Percentiles rank a stretch among this genome's conserved stretches.
Evolutionary conservation across 371 early-diverging fungal genomes (phyloP).

Genomic region (Mortierella sp.): DNA sequence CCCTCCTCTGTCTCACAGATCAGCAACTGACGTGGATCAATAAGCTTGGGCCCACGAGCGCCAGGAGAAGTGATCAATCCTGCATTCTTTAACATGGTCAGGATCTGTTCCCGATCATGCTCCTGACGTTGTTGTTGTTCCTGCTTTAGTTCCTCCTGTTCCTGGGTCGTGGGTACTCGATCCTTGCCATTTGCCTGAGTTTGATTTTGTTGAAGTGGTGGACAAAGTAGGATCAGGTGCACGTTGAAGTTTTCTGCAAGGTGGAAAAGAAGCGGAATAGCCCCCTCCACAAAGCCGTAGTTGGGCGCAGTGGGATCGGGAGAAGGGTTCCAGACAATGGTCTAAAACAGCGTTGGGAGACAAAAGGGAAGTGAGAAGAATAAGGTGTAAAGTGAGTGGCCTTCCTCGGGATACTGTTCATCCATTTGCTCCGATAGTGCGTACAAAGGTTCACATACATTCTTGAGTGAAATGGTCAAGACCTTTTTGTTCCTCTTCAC

Average conservation of each 20-base stretch:
- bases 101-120: slow-evolving; percentile 60
- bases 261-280: slow-evolving; percentile 52
- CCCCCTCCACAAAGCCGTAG: slow-evolving; percentile 63
- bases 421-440: no score
- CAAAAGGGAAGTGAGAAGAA: neutral
- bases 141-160: slow-evolving; percentile 31
- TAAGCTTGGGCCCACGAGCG: slow-evolving; percentile 39
- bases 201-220: slow-evolving; percentile 16
- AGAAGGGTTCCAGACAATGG: slow-evolving; percentile 70
- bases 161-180: slow-evolving; percentile 30
- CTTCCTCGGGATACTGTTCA: no score
- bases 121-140: slow-evolving; percentile 52
- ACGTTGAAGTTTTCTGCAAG: slow-evolving; percentile 58
- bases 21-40: slow-evolving; percentile 61
- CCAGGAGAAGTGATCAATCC: slow-evolving; percentile 48
- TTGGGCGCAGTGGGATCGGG: slow-evolving; percentile 65
- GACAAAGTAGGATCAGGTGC: slow-evolving; percentile 59
- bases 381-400: neutral
- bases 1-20: slow-evolving; percentile 67
- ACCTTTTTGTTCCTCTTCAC: slow-evolving; percentile 50
- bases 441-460: slow-evolving; percentile 19
- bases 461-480: slow-evolving; percentile 54
- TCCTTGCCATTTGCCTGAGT: slow-evolving; percentile 24
- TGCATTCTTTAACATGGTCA: slow-evolving; percentile 57
- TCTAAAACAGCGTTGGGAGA: no score